Percentiles rank a stretch among this genome's conserved stretches.
These are phyloP conservation scores for Canariomyces notabilis DNA, from an alignment of 2,329 filamentous ascomycete species.

Conservation along the genomic window DNA sequence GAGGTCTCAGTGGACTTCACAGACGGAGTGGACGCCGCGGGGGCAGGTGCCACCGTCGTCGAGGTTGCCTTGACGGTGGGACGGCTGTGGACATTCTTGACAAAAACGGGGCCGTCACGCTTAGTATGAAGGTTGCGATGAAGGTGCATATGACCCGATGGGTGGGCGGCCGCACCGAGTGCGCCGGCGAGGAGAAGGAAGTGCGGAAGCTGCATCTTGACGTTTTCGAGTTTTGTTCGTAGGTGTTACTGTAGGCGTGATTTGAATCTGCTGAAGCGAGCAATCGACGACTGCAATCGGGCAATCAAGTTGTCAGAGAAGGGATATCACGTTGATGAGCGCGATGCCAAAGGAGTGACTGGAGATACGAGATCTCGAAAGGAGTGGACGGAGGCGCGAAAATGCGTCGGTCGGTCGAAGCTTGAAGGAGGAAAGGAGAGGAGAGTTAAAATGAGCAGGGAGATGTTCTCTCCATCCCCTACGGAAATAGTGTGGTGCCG, in stretches of 20 bases:
- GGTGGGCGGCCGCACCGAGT: constrained; percentile 31
- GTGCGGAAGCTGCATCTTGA: constrained; percentile 25
- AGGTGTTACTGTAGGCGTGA: no score
- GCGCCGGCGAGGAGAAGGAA: constrained; percentile 30
- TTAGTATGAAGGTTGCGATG: constrained; percentile 30
- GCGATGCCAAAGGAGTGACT: constrained; percentile 23
- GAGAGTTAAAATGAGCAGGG: constrained; percentile 18
- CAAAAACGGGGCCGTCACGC: constrained; percentile 24
- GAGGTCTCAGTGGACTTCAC: constrained; percentile 14
- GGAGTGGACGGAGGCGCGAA: constrained; percentile 23
- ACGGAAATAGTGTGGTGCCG: no score
- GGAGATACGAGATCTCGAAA: constrained; percentile 27
- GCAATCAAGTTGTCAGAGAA: constrained; percentile 9
- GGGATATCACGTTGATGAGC: constrained; percentile 10
- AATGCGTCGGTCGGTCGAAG: constrained; percentile 14
- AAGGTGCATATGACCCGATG: constrained; percentile 34
- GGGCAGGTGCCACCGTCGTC: constrained; percentile 11
- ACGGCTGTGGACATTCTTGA: constrained; percentile 26
- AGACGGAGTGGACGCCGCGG: constrained; percentile 6
- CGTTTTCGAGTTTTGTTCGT: no score
- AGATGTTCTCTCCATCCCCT: constrained; percentile 3
- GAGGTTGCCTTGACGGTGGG: constrained; percentile 14
- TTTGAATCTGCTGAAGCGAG: constrained; percentile 7
- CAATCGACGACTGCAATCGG: constrained; percentile 16
- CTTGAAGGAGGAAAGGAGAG: constrained; percentile 15